A percentile compares a stretch with the other conserved stretches of the same genome.
These are phyloP conservation scores for Hymenoscyphus linearis DNA, from an alignment of 2,329 filamentous ascomycete species.

Conservation along the genomic window DNA sequence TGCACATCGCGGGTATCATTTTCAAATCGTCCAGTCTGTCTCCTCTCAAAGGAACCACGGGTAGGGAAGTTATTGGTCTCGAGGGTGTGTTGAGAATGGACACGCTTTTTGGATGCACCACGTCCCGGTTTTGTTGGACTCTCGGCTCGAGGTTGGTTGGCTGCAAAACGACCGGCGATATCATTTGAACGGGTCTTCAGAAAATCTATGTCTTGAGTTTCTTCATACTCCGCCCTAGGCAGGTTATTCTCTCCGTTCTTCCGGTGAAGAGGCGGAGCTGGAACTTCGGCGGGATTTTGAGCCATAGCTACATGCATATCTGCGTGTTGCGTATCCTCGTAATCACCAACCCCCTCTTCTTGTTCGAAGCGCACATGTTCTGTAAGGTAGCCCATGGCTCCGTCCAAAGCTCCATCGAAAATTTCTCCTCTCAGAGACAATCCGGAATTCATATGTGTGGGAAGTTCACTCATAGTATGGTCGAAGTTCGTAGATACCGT, in stretches of 20 bases:
- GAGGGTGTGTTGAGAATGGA: background rate
- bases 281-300: background rate
- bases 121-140: background rate
- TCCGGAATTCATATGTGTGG: background rate
- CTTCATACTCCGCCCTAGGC: background rate
- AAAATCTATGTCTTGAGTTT: background rate
- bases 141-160: background rate
- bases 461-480: background rate
- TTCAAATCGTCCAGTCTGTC: background rate
- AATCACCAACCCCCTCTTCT: background rate
- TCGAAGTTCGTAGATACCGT: background rate
- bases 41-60: background rate
- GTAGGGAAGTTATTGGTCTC: background rate
- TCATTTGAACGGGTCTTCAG: background rate
- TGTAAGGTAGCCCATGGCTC: background rate
- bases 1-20: background rate
- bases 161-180: constrained; percentile 4
- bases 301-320: background rate
- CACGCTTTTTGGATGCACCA: constrained; percentile 6
- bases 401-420: background rate
- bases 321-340: background rate
- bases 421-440: background rate
- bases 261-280: constrained; percentile 3
- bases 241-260: constrained; percentile 3
- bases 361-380: background rate